These are phyloP conservation scores for Avena insularis DNA, from an alignment of 176 grass and related monocot species.

Conservation along the genomic window DNA sequence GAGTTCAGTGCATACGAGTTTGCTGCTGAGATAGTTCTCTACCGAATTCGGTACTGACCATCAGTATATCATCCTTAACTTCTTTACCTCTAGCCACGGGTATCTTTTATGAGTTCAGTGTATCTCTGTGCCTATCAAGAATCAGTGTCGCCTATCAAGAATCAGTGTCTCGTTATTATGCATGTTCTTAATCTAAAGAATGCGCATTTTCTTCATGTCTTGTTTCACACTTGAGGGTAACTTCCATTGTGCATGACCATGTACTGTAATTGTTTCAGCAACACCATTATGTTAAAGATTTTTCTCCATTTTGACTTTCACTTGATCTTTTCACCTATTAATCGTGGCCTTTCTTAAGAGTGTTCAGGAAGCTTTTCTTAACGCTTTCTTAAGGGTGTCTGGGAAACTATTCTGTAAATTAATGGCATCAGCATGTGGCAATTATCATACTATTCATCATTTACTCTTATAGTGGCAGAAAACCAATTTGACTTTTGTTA, in stretches of 20 bases:
- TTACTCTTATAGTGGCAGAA: not conserved
- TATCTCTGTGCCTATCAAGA: not conserved
- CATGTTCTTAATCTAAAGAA: slow-evolving; percentile 29
- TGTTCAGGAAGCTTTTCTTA: not conserved
- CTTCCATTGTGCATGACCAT: slow-evolving; percentile 10
- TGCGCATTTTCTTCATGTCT: not conserved
- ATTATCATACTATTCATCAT: not conserved
- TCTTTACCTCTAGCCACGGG: too few species aligned
- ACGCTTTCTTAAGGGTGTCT: not conserved
- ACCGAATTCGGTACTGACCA: too few species aligned
- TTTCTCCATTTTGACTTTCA: not conserved
- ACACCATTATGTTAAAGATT: not conserved
- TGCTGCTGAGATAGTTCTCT: too few species aligned
- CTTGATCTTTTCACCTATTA: not conserved
- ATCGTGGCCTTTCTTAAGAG: not conserved
- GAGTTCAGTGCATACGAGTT: too few species aligned
- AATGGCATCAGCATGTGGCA: not conserved
- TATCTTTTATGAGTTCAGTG: not conserved
- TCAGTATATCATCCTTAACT: too few species aligned
- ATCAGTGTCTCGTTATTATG: not conserved
- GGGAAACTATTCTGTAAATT: not conserved
- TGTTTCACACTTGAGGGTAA: not conserved
- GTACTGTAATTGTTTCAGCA: not conserved
- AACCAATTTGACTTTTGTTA: not conserved
- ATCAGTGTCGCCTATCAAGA: not conserved